Evolutionary conservation across 768 basidiomycete genomes (phyloP).

Genomic region (Macrolepiota albuminosa): DNA sequence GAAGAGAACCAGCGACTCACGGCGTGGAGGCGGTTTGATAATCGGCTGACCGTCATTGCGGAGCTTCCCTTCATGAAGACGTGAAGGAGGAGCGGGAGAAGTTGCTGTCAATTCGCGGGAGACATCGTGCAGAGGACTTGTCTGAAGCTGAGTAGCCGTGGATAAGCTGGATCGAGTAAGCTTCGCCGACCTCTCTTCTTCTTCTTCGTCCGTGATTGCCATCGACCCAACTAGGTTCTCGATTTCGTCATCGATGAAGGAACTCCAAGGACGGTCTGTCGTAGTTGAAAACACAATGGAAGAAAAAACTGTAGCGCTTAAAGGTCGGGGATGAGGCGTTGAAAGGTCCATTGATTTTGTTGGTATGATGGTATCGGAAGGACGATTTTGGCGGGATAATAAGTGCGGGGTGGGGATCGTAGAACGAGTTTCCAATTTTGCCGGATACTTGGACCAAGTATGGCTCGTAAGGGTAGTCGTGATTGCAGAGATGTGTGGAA

Average conservation of each 20-base stretch:
- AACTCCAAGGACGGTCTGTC: neutral
- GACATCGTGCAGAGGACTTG: constrained; percentile 1
- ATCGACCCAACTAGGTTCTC: neutral
- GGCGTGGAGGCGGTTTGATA: neutral
- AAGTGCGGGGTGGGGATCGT: neutral
- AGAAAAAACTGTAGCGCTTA: neutral
- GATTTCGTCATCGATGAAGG: neutral
- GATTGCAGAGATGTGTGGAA: constrained; percentile 9
- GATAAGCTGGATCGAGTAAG: constrained; percentile 11
- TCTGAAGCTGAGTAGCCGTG: constrained; percentile 2
- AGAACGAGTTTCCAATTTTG: neutral
- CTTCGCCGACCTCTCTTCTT: neutral
- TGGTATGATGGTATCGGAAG: neutral
- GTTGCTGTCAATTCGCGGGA: neutral
- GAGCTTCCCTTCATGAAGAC: neutral
- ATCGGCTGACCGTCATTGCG: neutral
- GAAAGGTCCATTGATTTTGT: neutral
- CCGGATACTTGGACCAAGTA: constrained; percentile 10
- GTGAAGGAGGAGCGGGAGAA: neutral
- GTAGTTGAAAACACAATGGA: neutral
- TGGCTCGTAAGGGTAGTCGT: constrained; percentile 2
- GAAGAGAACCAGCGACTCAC: neutral
- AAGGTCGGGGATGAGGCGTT: neutral
- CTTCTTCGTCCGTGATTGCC: neutral
- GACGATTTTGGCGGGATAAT: neutral